Evolutionary conservation across 176 grass and related monocot species (phyloP).

Genomic region (Oryza meridionalis): DNA sequence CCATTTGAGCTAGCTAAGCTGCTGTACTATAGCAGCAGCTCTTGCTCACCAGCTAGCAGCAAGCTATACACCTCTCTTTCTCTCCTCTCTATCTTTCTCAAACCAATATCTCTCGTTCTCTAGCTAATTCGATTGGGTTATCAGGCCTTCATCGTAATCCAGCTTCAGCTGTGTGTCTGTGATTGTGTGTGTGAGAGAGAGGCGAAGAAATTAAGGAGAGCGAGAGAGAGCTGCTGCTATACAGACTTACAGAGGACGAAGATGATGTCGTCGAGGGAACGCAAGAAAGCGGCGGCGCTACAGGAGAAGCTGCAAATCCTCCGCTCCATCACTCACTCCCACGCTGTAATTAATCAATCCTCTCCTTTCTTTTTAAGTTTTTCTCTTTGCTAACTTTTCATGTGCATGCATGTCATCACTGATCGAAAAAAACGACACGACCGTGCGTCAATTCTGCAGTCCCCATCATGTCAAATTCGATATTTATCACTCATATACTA

Average conservation of each 20-base stretch:
- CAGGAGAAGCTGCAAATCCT: constrained; percentile 96
- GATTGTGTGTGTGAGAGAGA: not conserved
- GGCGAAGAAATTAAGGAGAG: not conserved
- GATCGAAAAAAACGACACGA: not conserved
- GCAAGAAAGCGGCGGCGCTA: constrained; percentile 75
- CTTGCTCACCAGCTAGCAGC: constrained; percentile 7
- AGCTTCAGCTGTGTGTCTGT: not conserved
- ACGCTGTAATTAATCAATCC: constrained; percentile 63
- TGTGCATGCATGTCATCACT: not conserved
- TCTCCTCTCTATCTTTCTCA: not conserved
- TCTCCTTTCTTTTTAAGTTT: not conserved
- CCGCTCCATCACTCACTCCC: constrained; percentile 91
- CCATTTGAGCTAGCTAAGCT: constrained; percentile 41
- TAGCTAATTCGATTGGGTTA: constrained; percentile 31
- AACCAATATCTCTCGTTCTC: not conserved
- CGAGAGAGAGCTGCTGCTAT: not conserved
- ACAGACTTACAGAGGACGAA: not conserved
- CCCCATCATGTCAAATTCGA: not conserved
- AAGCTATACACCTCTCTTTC: not conserved
- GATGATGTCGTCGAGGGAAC: constrained; percentile 90
- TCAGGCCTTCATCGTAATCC: not conserved
- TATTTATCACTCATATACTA: not conserved
- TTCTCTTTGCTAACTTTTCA: not conserved
- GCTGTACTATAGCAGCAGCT: not conserved
- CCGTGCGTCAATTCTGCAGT: not conserved